phyloP scores from a whole-genome alignment of 768 basidiomycete genomes.

The Amanita subjunquillea region DNA sequence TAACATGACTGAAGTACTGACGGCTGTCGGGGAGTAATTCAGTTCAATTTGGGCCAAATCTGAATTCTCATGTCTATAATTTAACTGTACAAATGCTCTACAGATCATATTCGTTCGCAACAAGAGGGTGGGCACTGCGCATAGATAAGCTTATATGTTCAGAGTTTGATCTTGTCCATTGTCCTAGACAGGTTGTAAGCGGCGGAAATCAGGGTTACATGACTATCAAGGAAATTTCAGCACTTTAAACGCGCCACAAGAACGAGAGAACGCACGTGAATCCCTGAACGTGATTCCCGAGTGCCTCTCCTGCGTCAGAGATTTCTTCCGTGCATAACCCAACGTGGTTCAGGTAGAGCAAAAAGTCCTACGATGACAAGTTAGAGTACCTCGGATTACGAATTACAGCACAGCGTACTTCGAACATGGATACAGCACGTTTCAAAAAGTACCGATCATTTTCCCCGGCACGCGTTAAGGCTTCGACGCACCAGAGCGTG shows the following conservation, averaged over 20 bases:
- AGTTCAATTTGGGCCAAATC: no score
- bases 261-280: slow-evolving; percentile 55
- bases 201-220: slow-evolving; percentile 78
- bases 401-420: slow-evolving; percentile 34
- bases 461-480: slow-evolving; percentile 79
- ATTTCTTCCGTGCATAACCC: slow-evolving; percentile 83
- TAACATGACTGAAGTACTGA: no score
- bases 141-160: background rate
- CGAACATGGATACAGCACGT: slow-evolving; percentile 79
- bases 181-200: slow-evolving; percentile 79
- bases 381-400: background rate
- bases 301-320: slow-evolving; percentile 77
- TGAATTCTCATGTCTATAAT: no score
- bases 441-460: slow-evolving; percentile 58
- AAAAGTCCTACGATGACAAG: slow-evolving; percentile 43
- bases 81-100: no score
- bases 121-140: background rate
- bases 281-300: slow-evolving; percentile 84
- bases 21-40: no score
- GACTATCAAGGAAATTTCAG: slow-evolving; percentile 26
- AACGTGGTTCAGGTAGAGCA: slow-evolving; percentile 80
- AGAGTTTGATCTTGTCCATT: slow-evolving; percentile 12
- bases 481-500: slow-evolving; percentile 82
- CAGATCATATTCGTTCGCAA: no score
- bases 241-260: background rate